phyloP scores from a whole-genome alignment of 2,329 filamentous ascomycete genomes.

The Pestalotiopsis sp. region DNA sequence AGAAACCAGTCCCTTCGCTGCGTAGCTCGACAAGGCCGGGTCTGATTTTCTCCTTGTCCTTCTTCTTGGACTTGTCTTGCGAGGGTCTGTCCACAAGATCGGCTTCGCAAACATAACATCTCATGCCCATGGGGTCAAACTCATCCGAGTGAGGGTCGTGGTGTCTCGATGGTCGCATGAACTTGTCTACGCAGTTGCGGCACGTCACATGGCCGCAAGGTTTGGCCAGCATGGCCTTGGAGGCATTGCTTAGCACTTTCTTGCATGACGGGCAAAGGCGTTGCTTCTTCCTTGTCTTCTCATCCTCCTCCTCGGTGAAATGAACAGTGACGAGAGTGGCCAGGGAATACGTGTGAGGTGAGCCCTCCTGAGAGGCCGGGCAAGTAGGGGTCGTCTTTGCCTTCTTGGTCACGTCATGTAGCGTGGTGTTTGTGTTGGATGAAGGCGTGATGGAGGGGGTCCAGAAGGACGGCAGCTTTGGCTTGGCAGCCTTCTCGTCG shows the following conservation, averaged over 20 bases:
- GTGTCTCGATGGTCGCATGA: constrained; percentile 66
- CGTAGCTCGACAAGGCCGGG: constrained; percentile 79
- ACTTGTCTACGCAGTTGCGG: constrained; percentile 80
- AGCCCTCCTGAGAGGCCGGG: constrained; percentile 69
- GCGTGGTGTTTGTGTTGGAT: constrained; percentile 59
- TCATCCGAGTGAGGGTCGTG: constrained; percentile 61
- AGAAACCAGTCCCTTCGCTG: constrained; percentile 91
- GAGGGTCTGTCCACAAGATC: constrained; percentile 61
- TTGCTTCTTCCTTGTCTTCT: constrained; percentile 39
- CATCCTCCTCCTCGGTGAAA: constrained; percentile 73
- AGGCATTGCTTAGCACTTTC: constrained; percentile 80
- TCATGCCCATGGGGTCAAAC: constrained; percentile 46
- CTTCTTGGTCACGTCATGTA: constrained; percentile 61
- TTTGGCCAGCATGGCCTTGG: constrained; percentile 80
- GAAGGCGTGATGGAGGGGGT: constrained; percentile 81
- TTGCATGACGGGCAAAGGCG: constrained; percentile 82
- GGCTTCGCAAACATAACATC: constrained; percentile 87
- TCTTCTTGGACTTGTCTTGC: constrained; percentile 47
- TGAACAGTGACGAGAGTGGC: constrained; percentile 76
- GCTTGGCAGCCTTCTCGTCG: constrained; percentile 72
- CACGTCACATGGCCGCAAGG: constrained; percentile 93
- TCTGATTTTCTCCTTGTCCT: constrained; percentile 58
- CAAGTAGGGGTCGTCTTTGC: constrained; percentile 73
- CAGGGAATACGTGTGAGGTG: constrained; percentile 75
- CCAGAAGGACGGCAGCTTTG: constrained; percentile 86